Evolutionary conservation across 2,329 filamentous ascomycete species (phyloP), one percentile per base, ranked within the genome.

Genomic region (Aureobasidium namibiae): DNA sequence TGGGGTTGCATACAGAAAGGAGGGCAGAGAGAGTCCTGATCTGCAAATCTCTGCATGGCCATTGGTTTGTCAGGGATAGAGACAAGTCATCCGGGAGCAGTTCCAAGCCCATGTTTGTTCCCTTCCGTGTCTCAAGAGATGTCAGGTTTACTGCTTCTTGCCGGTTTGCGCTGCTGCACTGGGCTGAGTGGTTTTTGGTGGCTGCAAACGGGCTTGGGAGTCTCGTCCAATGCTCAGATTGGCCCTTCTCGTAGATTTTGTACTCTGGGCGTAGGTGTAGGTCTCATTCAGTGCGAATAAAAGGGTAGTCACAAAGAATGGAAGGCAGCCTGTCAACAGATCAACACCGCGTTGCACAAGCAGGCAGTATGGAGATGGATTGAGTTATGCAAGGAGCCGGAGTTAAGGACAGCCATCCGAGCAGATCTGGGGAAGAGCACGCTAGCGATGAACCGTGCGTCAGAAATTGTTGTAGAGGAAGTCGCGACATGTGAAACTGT

Each of bases 1-100:
- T 59, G 39, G 53, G 23, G 29, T n/a, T 50, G 64, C 72, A 34
- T 65, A 80, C 78, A 38, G 73, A 72, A 44, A 78, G 72, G 2
- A 82, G 67, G 8, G 75, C 71, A 8, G 71, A 66, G 0, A 82
- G 71, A 60, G 77, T 74, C 36, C 70, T 72, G 9, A 81, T 70
- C 60, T 80, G 78, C n/a, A 68, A 65, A 24, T 79, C 76, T 33
- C 80, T 49, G 24, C 59, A 76, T 13, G 72, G 71, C 39, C 71
- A 77, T 34, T 70, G 67, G 1, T 65, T 54, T 38, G 69, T 69
- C 5, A 78, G 64, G n/a, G 70, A 63, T 23, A 66, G 61, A 50
- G 72, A 63, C 31, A 72, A 65, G 48, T 72, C 70, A 16, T 64
- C 57, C 18, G 73, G 73, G 8, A 74, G 63, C 73, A 75, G 75